Percentiles rank a stretch among this genome's conserved stretches.
These are phyloP conservation scores for Verticillium klebahnii DNA, from an alignment of 2,329 filamentous ascomycete species.

Conservation along the genomic window DNA sequence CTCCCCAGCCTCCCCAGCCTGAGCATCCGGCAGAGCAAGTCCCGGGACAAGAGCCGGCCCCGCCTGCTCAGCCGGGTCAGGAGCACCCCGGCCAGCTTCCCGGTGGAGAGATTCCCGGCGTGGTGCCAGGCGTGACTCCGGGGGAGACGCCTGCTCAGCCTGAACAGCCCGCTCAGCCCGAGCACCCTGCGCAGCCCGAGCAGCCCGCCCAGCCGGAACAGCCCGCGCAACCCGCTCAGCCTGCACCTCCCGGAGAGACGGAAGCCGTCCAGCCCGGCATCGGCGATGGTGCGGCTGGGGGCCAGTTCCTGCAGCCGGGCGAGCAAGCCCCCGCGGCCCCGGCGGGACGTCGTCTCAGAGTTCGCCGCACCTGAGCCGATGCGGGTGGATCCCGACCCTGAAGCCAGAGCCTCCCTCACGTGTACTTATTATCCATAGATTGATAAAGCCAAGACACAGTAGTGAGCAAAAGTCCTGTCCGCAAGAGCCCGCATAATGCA, in stretches of 20 bases:
- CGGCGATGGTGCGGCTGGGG: not conserved
- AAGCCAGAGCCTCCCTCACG: not conserved
- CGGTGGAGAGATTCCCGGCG: not conserved
- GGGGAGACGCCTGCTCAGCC: not conserved
- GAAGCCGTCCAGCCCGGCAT: not conserved
- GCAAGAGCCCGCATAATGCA: not conserved
- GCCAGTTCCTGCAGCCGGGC: not conserved
- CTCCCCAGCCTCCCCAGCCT: not conserved
- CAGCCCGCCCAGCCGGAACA: not conserved
- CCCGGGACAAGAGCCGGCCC: no score
- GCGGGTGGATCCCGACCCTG: not conserved
- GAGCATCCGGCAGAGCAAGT: not conserved
- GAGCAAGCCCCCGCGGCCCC: not conserved
- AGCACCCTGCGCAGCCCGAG: not conserved
- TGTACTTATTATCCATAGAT: not conserved
- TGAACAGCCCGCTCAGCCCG: not conserved
- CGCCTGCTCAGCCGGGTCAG: not conserved
- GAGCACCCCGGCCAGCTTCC: not conserved
- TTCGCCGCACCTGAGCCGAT: not conserved
- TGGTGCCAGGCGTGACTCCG: not conserved
- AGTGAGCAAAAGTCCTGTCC: not conserved
- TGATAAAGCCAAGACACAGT: not conserved
- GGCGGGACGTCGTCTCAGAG: not conserved
- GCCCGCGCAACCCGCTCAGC: not conserved
- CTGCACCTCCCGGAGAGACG: not conserved